Conservation (phyloP, 345 rosid species). For the Brassica rapa region DNA sequence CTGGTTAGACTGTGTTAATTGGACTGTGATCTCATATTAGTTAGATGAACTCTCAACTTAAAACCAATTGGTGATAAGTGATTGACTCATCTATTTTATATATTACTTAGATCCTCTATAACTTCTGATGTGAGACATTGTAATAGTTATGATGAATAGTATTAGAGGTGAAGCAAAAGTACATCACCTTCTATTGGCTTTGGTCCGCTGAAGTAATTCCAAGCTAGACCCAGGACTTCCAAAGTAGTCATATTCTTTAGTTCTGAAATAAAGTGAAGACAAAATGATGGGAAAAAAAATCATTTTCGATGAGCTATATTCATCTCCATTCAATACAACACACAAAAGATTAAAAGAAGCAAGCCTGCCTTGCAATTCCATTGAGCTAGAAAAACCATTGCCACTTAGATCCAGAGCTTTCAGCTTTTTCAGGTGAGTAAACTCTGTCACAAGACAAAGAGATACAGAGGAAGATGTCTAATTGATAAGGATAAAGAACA, state of each 20-base stretch:
- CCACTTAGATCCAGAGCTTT: constrained; percentile 9
- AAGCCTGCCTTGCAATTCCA: constrained; percentile 6
- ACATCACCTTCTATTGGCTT: neutral
- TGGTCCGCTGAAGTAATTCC: neutral
- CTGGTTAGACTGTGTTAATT: no score
- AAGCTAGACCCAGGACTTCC: neutral
- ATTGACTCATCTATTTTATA: no score
- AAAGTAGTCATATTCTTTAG: neutral
- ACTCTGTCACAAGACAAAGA: neutral
- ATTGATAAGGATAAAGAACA: neutral
- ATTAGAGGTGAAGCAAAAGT: neutral
- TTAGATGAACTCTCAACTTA: no score
- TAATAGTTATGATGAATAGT: neutral
- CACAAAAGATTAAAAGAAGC: neutral
- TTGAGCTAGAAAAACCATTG: neutral
- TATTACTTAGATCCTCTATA: no score
- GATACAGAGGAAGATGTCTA: neutral
- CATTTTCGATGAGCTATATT: no score
- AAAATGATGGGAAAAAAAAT: no score
- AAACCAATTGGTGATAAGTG: no score
- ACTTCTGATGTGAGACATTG: no score
- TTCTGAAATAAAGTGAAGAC: neutral
- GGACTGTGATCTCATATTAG: no score
- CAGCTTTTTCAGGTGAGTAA: neutral
- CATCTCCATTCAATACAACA: no score